Percentiles rank a stretch among this genome's conserved stretches.
Conservation (phyloP, 495 filamentous ascomycete genomes). For the Beverwykella pulmonaria region DNA sequence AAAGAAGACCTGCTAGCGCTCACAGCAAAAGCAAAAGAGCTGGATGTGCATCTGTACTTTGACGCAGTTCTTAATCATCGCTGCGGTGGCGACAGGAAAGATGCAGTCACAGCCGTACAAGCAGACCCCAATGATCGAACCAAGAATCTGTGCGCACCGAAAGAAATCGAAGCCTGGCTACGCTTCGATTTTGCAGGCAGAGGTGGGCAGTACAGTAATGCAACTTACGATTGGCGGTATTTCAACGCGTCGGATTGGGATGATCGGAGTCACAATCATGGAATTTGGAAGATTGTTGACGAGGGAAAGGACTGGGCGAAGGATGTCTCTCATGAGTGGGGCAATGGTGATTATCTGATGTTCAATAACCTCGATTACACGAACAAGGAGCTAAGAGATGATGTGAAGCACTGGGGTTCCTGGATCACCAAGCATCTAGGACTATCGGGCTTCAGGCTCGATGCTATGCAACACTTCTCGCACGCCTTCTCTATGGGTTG, state of each 20-base stretch:
- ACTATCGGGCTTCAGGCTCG: slow-evolving; percentile 67
- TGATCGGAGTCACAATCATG: slow-evolving; percentile 55
- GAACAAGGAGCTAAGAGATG: slow-evolving; percentile 62
- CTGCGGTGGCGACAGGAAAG: slow-evolving; percentile 63
- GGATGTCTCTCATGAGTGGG: slow-evolving; percentile 65
- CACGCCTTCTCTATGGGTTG: slow-evolving; percentile 62
- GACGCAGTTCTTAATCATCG: slow-evolving; percentile 78
- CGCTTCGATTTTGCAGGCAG: slow-evolving; percentile 65
- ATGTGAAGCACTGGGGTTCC: slow-evolving; percentile 65
- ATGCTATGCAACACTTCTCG: slow-evolving; percentile 71
- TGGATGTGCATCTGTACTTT: slow-evolving; percentile 63
- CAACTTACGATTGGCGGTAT: slow-evolving; percentile 68
- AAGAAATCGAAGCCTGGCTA: slow-evolving; percentile 68
- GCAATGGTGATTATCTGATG: slow-evolving; percentile 69
- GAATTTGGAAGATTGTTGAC: slow-evolving; percentile 66
- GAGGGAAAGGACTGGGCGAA: slow-evolving; percentile 64
- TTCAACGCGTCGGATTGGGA: slow-evolving; percentile 73
- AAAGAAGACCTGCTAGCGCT: slow-evolving; percentile 63
- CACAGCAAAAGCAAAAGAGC: slow-evolving; percentile 50
- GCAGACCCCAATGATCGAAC: slow-evolving; percentile 58
- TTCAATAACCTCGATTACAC: slow-evolving; percentile 64
- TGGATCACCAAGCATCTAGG: slow-evolving; percentile 61
- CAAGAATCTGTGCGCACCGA: slow-evolving; percentile 53
- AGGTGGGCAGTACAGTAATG: slow-evolving; percentile 56
- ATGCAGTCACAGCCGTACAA: slow-evolving; percentile 61